A percentile compares a stretch with the other conserved stretches of the same genome.
Evolutionary conservation across 169 alveolate species (phyloP).

Genomic region (Plasmodium knowlesi): DNA sequence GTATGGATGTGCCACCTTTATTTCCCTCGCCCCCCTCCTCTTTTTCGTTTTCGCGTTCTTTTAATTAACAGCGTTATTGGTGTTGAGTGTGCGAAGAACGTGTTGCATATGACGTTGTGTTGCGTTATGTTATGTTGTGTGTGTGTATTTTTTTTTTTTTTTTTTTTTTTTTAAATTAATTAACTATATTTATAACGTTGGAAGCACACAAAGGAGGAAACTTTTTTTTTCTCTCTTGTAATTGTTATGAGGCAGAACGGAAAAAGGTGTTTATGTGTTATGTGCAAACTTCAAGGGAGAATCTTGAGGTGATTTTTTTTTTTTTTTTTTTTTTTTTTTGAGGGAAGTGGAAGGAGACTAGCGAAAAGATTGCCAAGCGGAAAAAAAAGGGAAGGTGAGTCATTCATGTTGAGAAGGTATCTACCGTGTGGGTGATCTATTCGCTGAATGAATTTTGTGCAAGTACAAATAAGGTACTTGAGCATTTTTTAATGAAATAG

Average conservation of each 20-base stretch:
- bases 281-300: background rate
- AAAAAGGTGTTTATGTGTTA: background rate
- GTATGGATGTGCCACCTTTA: background rate
- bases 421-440: background rate
- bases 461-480: background rate
- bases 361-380: background rate
- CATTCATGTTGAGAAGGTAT: background rate
- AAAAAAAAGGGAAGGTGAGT: background rate
- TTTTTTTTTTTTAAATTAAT: slow-evolving; percentile 16
- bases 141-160: too few species aligned
- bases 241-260: background rate
- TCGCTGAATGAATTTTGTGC: background rate
- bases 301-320: background rate
- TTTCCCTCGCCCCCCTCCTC: background rate
- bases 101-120: background rate
- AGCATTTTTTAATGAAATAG: background rate
- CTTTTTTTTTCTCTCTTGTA: background rate
- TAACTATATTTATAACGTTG: slow-evolving; percentile 12
- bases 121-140: background rate
- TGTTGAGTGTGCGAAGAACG: background rate
- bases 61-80: background rate
- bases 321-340: background rate
- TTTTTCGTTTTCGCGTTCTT: background rate
- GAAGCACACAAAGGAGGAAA: background rate
- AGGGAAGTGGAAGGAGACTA: background rate